phyloP scores from a whole-genome alignment of 495 filamentous ascomycete species.

The Amphirosellinia nigrospora region DNA sequence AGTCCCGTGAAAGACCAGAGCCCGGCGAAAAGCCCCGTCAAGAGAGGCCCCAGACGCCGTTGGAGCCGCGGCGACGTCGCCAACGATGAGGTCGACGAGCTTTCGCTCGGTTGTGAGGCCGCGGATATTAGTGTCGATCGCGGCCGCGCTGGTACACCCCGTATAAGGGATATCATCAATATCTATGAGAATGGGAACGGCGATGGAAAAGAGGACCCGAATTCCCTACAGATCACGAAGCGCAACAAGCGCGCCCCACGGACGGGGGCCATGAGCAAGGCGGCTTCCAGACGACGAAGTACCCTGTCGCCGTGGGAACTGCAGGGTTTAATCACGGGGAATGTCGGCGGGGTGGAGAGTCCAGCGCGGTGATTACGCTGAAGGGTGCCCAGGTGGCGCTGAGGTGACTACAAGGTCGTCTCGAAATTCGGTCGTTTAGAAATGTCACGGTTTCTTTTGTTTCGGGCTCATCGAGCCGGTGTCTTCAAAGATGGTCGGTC shows the following conservation, averaged over 20 bases:
- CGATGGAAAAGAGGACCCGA: background rate
- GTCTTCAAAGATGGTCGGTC: background rate
- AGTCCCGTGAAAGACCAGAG: background rate
- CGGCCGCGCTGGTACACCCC: no score
- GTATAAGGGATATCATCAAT: no score
- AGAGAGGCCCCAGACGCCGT: constrained; percentile 10
- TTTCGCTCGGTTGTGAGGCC: constrained; percentile 1
- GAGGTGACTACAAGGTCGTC: no score
- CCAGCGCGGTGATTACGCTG: constrained; percentile 7
- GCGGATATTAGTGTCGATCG: background rate
- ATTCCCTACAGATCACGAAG: constrained; percentile 34
- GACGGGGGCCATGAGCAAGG: constrained; percentile 48
- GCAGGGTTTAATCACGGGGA: constrained; percentile 62
- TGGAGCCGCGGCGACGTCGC: background rate
- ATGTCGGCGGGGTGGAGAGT: constrained; percentile 20
- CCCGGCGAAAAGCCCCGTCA: background rate
- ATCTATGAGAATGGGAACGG: background rate
- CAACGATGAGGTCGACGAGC: constrained; percentile 22
- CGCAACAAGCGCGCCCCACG: constrained; percentile 51
- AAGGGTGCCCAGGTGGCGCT: no score
- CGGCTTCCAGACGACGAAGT: constrained; percentile 65
- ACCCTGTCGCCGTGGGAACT: constrained; percentile 76
- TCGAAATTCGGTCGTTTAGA: background rate
- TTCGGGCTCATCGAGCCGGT: background rate
- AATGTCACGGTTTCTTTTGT: background rate